Percentiles rank a stretch among this genome's conserved stretches.
phyloP scores from a whole-genome alignment of 768 basidiomycete species.

The Tephrocybe sp. region DNA sequence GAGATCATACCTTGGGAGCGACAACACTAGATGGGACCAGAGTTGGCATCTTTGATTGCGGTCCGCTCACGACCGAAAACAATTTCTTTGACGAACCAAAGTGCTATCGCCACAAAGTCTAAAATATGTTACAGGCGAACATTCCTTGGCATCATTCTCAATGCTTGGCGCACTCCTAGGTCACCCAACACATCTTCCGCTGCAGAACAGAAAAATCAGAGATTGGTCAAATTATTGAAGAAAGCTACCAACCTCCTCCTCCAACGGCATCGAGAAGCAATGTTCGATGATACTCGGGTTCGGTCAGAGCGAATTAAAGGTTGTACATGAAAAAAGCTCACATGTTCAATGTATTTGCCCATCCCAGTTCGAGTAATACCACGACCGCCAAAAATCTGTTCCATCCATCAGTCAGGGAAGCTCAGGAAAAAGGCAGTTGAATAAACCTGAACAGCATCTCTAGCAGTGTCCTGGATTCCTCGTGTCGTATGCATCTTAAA shows the following conservation, averaged over 20 bases:
- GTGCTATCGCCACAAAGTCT: neutral
- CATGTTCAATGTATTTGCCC: constrained; percentile 73
- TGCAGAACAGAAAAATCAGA: constrained; percentile 10
- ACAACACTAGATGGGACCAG: neutral
- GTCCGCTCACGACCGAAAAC: neutral
- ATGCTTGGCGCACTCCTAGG: constrained; percentile 72
- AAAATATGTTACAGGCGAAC: constrained; percentile 35
- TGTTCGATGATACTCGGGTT: constrained; percentile 52
- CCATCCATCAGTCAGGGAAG: constrained; percentile 20
- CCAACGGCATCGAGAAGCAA: constrained; percentile 45
- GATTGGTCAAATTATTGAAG: neutral
- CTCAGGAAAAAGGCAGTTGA: neutral
- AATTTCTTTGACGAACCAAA: neutral
- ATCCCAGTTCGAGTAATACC: constrained; percentile 83
- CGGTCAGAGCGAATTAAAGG: too few relatives aligned
- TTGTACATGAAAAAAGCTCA: too few relatives aligned
- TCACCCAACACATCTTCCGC: constrained; percentile 73
- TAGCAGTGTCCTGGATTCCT: constrained; percentile 61
- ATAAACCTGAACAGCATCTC: constrained; percentile 39
- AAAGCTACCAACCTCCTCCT: constrained; percentile 16
- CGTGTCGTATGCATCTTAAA: constrained; percentile 67
- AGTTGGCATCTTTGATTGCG: neutral
- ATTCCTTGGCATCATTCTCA: constrained; percentile 66
- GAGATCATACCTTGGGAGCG: neutral
- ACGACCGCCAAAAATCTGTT: constrained; percentile 82